Conservation (phyloP, 805 yeast genomes). For the Yamadazyma philogaea region DNA sequence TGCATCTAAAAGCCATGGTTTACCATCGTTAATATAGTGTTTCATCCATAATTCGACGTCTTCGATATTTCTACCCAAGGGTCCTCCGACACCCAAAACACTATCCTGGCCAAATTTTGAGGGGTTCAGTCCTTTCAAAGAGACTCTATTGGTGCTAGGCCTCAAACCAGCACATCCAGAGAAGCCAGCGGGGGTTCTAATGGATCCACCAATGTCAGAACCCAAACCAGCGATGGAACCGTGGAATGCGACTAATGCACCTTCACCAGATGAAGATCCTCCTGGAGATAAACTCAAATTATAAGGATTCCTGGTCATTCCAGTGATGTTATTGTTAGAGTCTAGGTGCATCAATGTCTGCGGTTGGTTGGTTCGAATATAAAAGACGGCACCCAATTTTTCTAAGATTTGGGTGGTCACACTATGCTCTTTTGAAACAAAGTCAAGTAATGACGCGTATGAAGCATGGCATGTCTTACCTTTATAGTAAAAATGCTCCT, state of each 20-base stretch:
- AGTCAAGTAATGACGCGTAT: constrained; percentile 33
- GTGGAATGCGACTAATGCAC: constrained; percentile 39
- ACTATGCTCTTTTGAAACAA: constrained; percentile 28
- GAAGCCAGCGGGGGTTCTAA: constrained; percentile 42
- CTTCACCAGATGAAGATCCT: constrained; percentile 47
- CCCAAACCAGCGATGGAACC: constrained; percentile 41
- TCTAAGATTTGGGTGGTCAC: constrained; percentile 33
- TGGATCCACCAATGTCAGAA: constrained; percentile 44
- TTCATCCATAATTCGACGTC: constrained; percentile 71
- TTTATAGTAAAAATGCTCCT: constrained; percentile 43
- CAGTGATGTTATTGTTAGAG: constrained; percentile 38
- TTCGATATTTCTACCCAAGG: constrained; percentile 60
- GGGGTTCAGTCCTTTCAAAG: constrained; percentile 45
- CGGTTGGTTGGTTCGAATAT: constrained; percentile 41
- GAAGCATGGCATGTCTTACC: constrained; percentile 39
- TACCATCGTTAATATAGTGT: constrained; percentile 56
- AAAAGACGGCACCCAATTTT: constrained; percentile 41
- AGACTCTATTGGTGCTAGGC: constrained; percentile 36
- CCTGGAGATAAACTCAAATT: constrained; percentile 39
- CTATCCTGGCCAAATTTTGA: constrained; percentile 62
- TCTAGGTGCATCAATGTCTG: constrained; percentile 45
- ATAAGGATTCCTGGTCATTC: constrained; percentile 33
- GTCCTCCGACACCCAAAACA: constrained; percentile 64
- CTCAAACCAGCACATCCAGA: constrained; percentile 41
- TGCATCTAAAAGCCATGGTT: constrained; percentile 58